phyloP scores from a whole-genome alignment of 495 filamentous ascomycete genomes.

The Tuber borchii region DNA sequence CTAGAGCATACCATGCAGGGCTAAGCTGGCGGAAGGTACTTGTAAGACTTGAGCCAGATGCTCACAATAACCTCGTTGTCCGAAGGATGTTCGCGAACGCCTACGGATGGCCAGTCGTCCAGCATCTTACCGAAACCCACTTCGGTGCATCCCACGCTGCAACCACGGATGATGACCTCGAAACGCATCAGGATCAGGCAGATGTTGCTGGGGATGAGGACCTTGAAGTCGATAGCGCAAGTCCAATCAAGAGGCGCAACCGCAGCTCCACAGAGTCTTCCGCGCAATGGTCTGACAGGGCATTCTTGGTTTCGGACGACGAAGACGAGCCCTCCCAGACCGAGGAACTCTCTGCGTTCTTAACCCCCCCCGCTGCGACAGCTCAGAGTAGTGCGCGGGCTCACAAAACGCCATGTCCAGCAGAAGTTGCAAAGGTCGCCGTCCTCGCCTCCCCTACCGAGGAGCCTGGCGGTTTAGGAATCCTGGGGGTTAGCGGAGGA shows the following conservation, averaged over 20 bases:
- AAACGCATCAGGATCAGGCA: constrained; percentile 20
- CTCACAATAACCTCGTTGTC: constrained; percentile 97
- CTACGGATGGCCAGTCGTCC: constrained; percentile 92
- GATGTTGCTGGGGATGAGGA: constrained; percentile 16
- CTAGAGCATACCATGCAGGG: constrained; percentile 82
- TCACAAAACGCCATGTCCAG: background rate
- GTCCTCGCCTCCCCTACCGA: background rate
- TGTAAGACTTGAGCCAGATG: constrained; percentile 90
- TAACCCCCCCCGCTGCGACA: background rate
- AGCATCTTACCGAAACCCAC: constrained; percentile 88
- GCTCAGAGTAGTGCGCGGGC: background rate
- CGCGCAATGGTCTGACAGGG: constrained; percentile 32
- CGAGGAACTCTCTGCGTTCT: background rate
- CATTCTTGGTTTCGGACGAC: constrained; percentile 29
- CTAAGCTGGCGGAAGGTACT: constrained; percentile 94
- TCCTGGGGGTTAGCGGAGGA: background rate
- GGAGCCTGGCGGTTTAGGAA: background rate
- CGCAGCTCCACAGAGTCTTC: constrained; percentile 24
- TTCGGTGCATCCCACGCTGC: constrained; percentile 55
- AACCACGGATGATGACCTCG: constrained; percentile 24
- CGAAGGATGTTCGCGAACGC: constrained; percentile 94
- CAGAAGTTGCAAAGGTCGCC: background rate
- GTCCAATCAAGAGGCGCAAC: background rate
- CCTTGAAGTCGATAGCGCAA: background rate
- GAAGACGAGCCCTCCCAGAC: constrained; percentile 13